Evolutionary conservation across 768 basidiomycete genomes (phyloP).

Genomic region (Symmetrospora coprosmae): DNA sequence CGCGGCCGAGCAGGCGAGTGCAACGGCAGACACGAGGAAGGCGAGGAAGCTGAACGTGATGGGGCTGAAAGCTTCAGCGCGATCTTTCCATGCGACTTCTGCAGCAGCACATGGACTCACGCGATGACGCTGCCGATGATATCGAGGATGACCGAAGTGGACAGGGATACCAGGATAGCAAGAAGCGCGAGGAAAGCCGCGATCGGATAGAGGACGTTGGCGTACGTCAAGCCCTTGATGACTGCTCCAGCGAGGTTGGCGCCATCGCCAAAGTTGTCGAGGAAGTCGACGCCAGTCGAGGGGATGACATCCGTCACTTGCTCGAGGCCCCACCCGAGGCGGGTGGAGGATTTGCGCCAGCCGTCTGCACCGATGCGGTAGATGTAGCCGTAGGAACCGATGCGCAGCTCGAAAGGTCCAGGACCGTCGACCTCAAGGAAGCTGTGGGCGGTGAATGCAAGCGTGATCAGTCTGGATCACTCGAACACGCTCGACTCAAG

Average conservation of each 20-base stretch:
- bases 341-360: not conserved
- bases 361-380: not conserved
- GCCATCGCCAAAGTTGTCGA: not conserved
- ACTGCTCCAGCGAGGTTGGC: not conserved
- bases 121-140: conserved; percentile 1
- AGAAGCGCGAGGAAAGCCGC: conserved; percentile 4
- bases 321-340: not conserved
- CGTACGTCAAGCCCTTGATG: conserved; percentile 6
- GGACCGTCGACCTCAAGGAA: not conserved
- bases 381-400: too few relatives aligned
- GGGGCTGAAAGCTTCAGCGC: too few relatives aligned
- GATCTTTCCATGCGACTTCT: too few relatives aligned
- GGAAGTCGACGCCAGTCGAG: not conserved
- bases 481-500: too few relatives aligned
- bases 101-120: too few relatives aligned
- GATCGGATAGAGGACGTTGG: conserved; percentile 3
- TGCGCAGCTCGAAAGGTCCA: too few relatives aligned
- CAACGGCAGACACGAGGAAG: conserved; percentile 14
- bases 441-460: too few relatives aligned
- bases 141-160: conserved; percentile 5
- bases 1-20: not conserved
- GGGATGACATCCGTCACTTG: too few relatives aligned
- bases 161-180: conserved; percentile 7
- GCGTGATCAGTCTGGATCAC: too few relatives aligned
- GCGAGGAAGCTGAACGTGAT: conserved; percentile 11